Evolutionary conservation across 495 filamentous ascomycete species (phyloP), one percentile per base, ranked within the genome.

Genomic region (Xylaria scruposa): DNA sequence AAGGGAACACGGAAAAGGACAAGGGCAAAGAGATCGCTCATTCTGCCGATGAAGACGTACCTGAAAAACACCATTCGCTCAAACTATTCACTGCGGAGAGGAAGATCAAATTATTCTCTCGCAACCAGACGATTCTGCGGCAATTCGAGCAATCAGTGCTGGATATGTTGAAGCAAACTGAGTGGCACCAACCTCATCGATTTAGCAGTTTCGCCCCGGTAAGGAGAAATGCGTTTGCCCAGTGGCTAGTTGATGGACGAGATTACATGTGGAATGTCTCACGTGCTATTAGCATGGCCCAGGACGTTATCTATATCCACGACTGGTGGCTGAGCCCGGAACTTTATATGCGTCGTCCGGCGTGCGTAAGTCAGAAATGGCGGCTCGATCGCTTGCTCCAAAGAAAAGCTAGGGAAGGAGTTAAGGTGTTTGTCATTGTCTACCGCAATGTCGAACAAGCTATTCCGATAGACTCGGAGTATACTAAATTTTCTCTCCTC

Each of bases 231-330:
- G 94, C 96, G 38, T 94, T 94, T 83, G 96, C 95, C 4, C 94
- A 97, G 77, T 98, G 95, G 96, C 85, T 99, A 7, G 96, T 99
- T 3, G 96, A 99, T 81, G 96, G 93, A 17, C 88, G 96, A 62
- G 96, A 99, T 77, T 95, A 98, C 81, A 98, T 98, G 95, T 99
- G 96, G 96, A 95, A 97, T 75, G 95, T 98, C 8, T 97, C 94
- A 7, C 89, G 96, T 64, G 96, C 96, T 2, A 98, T 99, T 80
- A 97, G 92, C 79, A 97, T 97, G 90, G 96, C 96, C 13, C 93
- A 93, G 77, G 97, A 99, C 84, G 96, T 99, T 47, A 94, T 99
- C 71, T 98, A 98, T 81, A 99, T 99, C 64, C 96, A 99, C 79
- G 96, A 98, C 79, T 99, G 96, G 96, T 99, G 96, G 96, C 78